Percentiles rank a stretch among this genome's conserved stretches.
These are phyloP conservation scores for Grigorovia transvaalensis DNA, from an alignment of 805 yeast species.

Conservation along the genomic window DNA sequence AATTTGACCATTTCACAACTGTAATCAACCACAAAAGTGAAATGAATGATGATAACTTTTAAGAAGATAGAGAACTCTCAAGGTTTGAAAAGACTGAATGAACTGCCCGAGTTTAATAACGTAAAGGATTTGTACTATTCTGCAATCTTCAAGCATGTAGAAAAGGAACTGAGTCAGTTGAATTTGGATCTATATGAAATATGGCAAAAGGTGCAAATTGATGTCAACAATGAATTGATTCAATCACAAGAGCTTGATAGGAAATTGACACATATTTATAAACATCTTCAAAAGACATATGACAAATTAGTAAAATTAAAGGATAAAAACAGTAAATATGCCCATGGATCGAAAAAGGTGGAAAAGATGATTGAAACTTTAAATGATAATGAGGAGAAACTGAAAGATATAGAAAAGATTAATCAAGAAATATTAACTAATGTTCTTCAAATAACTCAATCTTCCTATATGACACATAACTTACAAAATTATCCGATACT, in stretches of 20 bases:
- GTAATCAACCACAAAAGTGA: no score
- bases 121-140: background rate
- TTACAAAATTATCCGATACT: background rate
- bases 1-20: background rate
- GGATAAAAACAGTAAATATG: conserved; percentile 5
- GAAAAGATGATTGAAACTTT: conserved; percentile 5
- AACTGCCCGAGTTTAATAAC: background rate
- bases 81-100: background rate
- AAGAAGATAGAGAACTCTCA: background rate
- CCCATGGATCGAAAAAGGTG: conserved; percentile 6
- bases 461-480: background rate
- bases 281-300: conserved; percentile 16
- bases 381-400: conserved; percentile 4
- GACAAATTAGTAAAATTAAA: conserved; percentile 9
- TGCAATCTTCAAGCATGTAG: conserved; percentile 12
- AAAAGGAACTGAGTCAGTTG: conserved; percentile 16
- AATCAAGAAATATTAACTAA: conserved; percentile 5
- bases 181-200: conserved; percentile 13
- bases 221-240: conserved; percentile 23
- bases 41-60: background rate
- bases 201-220: conserved; percentile 18
- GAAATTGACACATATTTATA: conserved; percentile 15
- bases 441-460: conserved; percentile 4
- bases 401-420: conserved; percentile 5
- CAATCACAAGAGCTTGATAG: conserved; percentile 20